These are phyloP conservation scores for Ogataea saltuana DNA, from an alignment of 805 yeast genomes.

Conservation along the genomic window DNA sequence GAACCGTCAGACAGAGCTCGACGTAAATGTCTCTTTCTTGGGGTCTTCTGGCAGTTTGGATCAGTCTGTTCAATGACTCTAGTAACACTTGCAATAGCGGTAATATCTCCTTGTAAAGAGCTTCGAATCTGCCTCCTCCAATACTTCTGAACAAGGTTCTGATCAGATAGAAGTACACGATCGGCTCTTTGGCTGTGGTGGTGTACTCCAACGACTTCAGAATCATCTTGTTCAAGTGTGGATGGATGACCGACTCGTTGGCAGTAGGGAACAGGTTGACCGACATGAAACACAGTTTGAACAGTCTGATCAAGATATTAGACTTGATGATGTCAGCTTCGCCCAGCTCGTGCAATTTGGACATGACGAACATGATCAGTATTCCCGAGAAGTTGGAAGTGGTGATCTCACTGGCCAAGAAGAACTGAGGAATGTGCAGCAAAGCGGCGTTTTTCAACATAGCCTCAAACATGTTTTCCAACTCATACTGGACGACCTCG, in stretches of 20 bases:
- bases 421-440: slow-evolving; percentile 89
- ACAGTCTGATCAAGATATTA: slow-evolving; percentile 78
- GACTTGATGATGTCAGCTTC: slow-evolving; percentile 75
- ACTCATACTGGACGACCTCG: slow-evolving; percentile 82
- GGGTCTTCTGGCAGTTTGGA: slow-evolving; percentile 79
- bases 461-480: slow-evolving; percentile 73
- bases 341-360: slow-evolving; percentile 76
- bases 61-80: slow-evolving; percentile 81
- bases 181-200: slow-evolving; percentile 86
- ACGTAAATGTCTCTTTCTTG: slow-evolving; percentile 94
- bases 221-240: slow-evolving; percentile 83
- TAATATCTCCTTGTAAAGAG: slow-evolving; percentile 86
- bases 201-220: slow-evolving; percentile 76
- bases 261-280: slow-evolving; percentile 86
- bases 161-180: slow-evolving; percentile 83
- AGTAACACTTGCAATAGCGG: slow-evolving; percentile 85
- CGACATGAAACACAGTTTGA: slow-evolving; percentile 93
- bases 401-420: slow-evolving; percentile 91
- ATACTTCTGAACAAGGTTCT: slow-evolving; percentile 90
- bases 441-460: slow-evolving; percentile 83
- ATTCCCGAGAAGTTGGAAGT: slow-evolving; percentile 90
- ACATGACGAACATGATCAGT: slow-evolving; percentile 70
- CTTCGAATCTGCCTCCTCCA: slow-evolving; percentile 96
- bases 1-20: slow-evolving; percentile 92
- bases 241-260: slow-evolving; percentile 84